A percentile compares a stretch with the other conserved stretches of the same genome.
Conservation (phyloP, 768 basidiomycete species). For the Neoboletus magnificus region DNA sequence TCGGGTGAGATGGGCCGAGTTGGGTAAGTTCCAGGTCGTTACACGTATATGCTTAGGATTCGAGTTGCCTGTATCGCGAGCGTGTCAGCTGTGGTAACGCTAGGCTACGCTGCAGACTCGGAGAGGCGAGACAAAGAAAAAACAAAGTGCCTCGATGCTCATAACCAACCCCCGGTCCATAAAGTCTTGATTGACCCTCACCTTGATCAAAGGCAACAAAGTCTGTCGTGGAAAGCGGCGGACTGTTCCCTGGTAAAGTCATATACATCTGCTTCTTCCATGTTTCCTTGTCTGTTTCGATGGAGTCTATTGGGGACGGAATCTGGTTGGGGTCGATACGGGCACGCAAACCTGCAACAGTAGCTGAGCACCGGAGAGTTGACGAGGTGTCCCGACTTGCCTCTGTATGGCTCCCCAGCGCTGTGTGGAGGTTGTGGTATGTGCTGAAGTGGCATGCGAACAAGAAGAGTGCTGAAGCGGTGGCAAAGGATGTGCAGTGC, state of each 20-base stretch:
- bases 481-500: neutral
- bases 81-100: slow-evolving; percentile 13
- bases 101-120: neutral
- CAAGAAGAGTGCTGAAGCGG: neutral
- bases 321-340: slow-evolving; percentile 87
- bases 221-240: slow-evolving; percentile 84
- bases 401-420: slow-evolving; percentile 48
- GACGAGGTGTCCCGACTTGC: slow-evolving; percentile 17
- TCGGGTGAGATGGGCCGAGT: slow-evolving; percentile 69
- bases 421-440: slow-evolving; percentile 63
- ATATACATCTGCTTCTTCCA: slow-evolving; percentile 72
- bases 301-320: slow-evolving; percentile 82
- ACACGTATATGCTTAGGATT: slow-evolving; percentile 88
- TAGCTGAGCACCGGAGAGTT: neutral
- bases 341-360: slow-evolving; percentile 60
- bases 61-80: slow-evolving; percentile 62
- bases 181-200: slow-evolving; percentile 18
- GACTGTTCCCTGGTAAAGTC: slow-evolving; percentile 58
- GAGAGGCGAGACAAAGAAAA: neutral
- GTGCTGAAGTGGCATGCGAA: slow-evolving; percentile 25
- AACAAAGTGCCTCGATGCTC: neutral
- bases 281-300: slow-evolving; percentile 73
- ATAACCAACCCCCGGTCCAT: neutral
- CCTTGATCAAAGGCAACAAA: slow-evolving; percentile 92
- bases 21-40: slow-evolving; percentile 87